These are phyloP conservation scores for Tolypocladium pustulatum DNA, from an alignment of 2,329 filamentous ascomycete species.

Conservation along the genomic window DNA sequence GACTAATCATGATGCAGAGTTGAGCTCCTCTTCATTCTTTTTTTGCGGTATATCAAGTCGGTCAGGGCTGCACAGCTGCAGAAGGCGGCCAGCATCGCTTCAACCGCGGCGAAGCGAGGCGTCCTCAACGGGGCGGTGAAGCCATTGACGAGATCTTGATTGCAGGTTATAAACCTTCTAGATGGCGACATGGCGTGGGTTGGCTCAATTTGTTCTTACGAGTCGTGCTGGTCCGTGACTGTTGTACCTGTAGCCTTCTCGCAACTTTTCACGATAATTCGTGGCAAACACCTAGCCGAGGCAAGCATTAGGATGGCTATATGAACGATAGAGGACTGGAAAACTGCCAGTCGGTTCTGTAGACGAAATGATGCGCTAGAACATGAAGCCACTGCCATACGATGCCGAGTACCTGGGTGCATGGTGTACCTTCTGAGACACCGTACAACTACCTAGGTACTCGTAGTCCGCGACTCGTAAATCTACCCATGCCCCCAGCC, in stretches of 20 bases:
- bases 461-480: too few relatives aligned
- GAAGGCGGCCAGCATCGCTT: slow-evolving; percentile 53
- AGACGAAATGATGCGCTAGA: background rate
- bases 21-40: slow-evolving; percentile 75
- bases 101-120: slow-evolving; percentile 24
- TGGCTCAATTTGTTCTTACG: background rate
- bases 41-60: slow-evolving; percentile 72
- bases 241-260: background rate
- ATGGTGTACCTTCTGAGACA: too few relatives aligned
- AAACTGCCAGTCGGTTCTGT: background rate
- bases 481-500: background rate
- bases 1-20: slow-evolving; percentile 42
- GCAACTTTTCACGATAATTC: background rate
- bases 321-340: background rate
- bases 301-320: background rate
- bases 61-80: slow-evolving; percentile 60
- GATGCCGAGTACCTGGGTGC: too few relatives aligned
- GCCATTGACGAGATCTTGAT: slow-evolving; percentile 13
- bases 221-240: background rate
- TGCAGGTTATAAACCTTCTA: background rate
- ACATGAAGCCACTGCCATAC: background rate
- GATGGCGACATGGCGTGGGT: background rate
- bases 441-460: too few relatives aligned
- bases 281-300: background rate
- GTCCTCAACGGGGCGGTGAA: slow-evolving; percentile 32